Conservation (phyloP, 768 basidiomycete species). For the Trametes gibbosa region DNA sequence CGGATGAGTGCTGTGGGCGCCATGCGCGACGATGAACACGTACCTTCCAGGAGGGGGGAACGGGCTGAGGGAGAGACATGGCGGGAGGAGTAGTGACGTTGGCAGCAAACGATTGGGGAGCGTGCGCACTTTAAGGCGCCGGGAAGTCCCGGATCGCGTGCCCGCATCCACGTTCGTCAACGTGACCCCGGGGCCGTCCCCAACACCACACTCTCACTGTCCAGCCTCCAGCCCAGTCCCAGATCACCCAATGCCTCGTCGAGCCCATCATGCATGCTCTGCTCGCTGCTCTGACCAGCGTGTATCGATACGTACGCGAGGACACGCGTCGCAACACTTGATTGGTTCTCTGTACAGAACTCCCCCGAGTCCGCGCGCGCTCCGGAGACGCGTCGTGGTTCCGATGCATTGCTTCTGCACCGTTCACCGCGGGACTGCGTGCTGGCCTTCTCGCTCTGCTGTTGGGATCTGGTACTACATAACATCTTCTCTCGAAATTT, state of each 20-base stretch:
- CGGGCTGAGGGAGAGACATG: slow-evolving; percentile 94
- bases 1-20: neutral
- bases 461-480: no score
- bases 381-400: slow-evolving; percentile 5
- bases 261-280: neutral
- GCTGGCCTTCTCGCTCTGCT: neutral
- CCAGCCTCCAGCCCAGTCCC: neutral
- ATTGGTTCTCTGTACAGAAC: neutral
- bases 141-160: slow-evolving; percentile 23
- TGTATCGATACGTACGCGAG: neutral
- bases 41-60: slow-evolving; percentile 97
- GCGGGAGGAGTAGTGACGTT: slow-evolving; percentile 33
- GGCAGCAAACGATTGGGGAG: slow-evolving; percentile 22
- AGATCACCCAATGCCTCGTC: neutral
- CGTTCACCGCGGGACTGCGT: no score
- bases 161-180: slow-evolving; percentile 20
- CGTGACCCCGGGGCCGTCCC: neutral
- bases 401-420: no score
- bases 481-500: no score
- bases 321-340: neutral
- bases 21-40: slow-evolving; percentile 18
- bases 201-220: neutral
- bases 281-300: neutral
- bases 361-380: neutral
- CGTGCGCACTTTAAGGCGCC: slow-evolving; percentile 27